Evolutionary conservation across 2,329 filamentous ascomycete genomes (phyloP).

Genomic region (Ustilaginoidea virens): DNA sequence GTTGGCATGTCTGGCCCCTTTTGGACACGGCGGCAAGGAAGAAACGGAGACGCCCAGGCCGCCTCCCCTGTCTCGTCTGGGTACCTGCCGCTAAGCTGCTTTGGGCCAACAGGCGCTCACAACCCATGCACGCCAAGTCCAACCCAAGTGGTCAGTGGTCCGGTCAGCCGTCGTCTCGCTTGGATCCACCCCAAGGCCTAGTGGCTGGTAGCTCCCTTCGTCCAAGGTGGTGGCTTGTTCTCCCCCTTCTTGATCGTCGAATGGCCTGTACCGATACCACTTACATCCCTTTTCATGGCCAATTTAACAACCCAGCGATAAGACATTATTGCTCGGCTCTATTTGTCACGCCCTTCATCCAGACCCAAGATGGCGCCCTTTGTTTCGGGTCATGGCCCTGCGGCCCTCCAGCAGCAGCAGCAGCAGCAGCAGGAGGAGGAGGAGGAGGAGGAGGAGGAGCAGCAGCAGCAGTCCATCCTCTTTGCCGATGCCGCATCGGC

Average conservation of each 20-base stretch:
- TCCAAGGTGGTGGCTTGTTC: slow-evolving; percentile 1
- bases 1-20: no score
- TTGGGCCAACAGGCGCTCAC: slow-evolving; percentile 1
- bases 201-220: neutral
- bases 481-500: slow-evolving; percentile 23
- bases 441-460: no score
- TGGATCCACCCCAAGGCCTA: no score
- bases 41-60: slow-evolving; percentile 1
- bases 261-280: slow-evolving; percentile 4
- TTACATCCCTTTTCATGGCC: slow-evolving; percentile 7
- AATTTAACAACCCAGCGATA: slow-evolving; percentile 7
- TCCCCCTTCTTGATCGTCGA: slow-evolving; percentile 1
- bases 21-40: neutral
- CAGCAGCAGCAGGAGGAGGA: no score
- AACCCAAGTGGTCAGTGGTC: no score
- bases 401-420: no score
- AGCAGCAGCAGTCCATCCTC: slow-evolving; percentile 7
- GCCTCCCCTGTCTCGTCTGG: slow-evolving; percentile 1
- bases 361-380: slow-evolving; percentile 11
- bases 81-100: slow-evolving; percentile 5
- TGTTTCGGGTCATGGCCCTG: slow-evolving; percentile 4
- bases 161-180: no score
- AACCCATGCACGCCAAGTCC: neutral
- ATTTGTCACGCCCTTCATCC: slow-evolving; percentile 4
- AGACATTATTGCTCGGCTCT: slow-evolving; percentile 7